A percentile compares a stretch with the other conserved stretches of the same genome.
These are phyloP conservation scores for Conticribra weissflogii DNA, from an alignment of 108 stramenopile species.

Conservation along the genomic window DNA sequence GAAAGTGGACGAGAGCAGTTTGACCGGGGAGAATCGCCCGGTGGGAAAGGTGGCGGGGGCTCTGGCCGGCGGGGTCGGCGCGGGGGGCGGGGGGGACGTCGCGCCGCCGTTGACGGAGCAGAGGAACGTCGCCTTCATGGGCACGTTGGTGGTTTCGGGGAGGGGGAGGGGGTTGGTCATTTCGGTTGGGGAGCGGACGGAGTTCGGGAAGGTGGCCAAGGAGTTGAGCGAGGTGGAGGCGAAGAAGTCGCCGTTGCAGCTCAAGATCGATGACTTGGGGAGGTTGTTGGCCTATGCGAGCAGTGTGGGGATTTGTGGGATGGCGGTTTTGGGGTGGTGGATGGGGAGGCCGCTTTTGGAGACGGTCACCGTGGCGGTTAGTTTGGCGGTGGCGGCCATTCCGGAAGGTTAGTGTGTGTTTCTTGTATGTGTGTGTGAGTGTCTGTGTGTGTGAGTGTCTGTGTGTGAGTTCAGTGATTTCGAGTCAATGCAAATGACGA, in stretches of 20 bases:
- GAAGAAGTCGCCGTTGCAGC: constrained; percentile 91
- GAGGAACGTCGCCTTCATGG: constrained; percentile 92
- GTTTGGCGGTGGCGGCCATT: constrained; percentile 97
- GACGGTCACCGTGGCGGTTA: constrained; percentile 94
- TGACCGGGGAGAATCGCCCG: constrained; percentile 94
- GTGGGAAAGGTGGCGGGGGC: constrained; percentile 68
- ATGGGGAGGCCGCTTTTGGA: constrained; percentile 87
- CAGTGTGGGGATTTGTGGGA: constrained; percentile 83
- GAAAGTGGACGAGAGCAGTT: constrained; percentile 80
- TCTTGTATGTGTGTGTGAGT: too few species aligned
- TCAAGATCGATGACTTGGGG: constrained; percentile 96
- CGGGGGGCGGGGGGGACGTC: background rate
- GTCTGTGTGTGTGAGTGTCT: too few species aligned
- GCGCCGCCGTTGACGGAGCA: constrained; percentile 77
- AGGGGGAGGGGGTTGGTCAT: constrained; percentile 90
- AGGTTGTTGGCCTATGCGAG: constrained; percentile 78
- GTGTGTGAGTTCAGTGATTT: too few species aligned
- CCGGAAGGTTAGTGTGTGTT: too few species aligned
- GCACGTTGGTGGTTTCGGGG: constrained; percentile 90
- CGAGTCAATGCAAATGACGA: too few species aligned
- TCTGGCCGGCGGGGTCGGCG: constrained; percentile 8
- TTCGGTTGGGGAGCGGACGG: constrained; percentile 86
- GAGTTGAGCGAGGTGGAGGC: constrained; percentile 80
- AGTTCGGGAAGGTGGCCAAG: constrained; percentile 91
- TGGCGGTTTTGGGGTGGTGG: constrained; percentile 84